Percentiles rank a stretch among this genome's conserved stretches.
These are phyloP conservation scores for Beauveria rudraprayagi DNA, from an alignment of 2,329 filamentous ascomycete genomes.

Conservation along the genomic window DNA sequence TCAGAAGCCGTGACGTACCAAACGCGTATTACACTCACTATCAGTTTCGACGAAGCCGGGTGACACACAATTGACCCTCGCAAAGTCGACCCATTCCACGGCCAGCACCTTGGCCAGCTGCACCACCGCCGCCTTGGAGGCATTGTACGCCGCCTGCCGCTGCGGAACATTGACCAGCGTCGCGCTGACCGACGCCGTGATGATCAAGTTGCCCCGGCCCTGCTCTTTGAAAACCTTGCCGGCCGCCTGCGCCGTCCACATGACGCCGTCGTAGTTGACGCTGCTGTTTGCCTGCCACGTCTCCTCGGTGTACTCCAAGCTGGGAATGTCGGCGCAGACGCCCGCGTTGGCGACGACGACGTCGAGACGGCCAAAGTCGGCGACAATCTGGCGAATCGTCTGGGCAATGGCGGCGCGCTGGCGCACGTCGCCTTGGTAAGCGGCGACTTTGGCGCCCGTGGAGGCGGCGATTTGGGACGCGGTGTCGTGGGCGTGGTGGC, in stretches of 20 bases:
- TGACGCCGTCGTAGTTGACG: conserved; percentile 22
- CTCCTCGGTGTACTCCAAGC: conserved; percentile 21
- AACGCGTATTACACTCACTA: conserved; percentile 2
- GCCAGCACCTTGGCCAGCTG: conserved; percentile 47
- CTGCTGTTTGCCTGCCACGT: conserved; percentile 19
- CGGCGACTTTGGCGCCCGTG: conserved; percentile 19
- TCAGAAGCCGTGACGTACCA: background rate
- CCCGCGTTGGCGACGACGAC: conserved; percentile 24
- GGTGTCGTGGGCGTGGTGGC: conserved; percentile 8
- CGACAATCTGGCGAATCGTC: conserved; percentile 14
- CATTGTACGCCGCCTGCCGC: conserved; percentile 58
- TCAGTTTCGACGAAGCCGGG: conserved; percentile 66
- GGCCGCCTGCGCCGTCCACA: conserved; percentile 19
- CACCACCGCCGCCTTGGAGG: conserved; percentile 53
- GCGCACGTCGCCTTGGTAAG: conserved; percentile 29
- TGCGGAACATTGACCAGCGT: conserved; percentile 19
- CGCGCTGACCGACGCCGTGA: conserved; percentile 18
- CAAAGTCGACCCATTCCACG: conserved; percentile 64
- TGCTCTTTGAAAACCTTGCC: conserved; percentile 20
- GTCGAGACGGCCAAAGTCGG: conserved; percentile 18
- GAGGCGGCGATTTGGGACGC: conserved; percentile 11
- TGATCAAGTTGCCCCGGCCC: conserved; percentile 20
- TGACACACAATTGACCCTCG: conserved; percentile 60
- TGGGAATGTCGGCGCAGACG: conserved; percentile 17
- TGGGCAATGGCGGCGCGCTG: conserved; percentile 15